Conservation (phyloP, 257 asterid genomes). For the Solanum pinnatisectum region DNA sequence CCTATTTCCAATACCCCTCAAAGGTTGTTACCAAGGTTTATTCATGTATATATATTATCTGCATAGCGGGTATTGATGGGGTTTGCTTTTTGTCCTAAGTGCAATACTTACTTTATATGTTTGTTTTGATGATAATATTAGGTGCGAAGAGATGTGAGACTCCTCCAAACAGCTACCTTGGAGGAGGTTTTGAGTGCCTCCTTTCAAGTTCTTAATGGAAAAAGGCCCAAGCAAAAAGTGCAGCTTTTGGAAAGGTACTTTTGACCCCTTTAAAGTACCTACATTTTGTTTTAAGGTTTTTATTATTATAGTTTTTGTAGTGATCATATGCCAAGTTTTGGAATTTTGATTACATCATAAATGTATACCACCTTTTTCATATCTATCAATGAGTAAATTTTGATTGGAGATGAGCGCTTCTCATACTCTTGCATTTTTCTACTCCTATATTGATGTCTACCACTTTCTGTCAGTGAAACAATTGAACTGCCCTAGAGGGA, state of each 20-base stretch:
- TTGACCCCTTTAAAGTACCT: background rate
- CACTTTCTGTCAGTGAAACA: background rate
- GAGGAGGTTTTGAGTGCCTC: slow-evolving; percentile 62
- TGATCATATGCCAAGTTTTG: background rate
- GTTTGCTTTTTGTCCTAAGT: background rate
- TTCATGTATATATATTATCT: background rate
- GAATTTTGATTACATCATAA: background rate
- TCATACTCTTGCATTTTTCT: background rate
- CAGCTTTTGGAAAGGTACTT: slow-evolving; percentile 73
- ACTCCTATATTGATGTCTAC: background rate
- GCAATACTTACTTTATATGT: background rate
- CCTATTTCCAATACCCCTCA: slow-evolving; percentile 58
- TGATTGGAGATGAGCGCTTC: background rate
- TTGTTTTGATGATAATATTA: slow-evolving; percentile 4
- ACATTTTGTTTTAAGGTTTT: background rate
- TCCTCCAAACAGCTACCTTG: slow-evolving; percentile 53
- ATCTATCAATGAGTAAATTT: background rate
- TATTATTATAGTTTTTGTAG: background rate
- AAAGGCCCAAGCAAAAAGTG: slow-evolving; percentile 79
- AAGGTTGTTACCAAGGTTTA: slow-evolving; percentile 28
- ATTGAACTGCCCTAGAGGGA: background rate
- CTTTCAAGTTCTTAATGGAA: slow-evolving; percentile 59
- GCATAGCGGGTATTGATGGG: background rate
- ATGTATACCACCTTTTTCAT: background rate
- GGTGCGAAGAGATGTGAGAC: slow-evolving; percentile 87